Evolutionary conservation across 345 rosid genomes (phyloP), one percentile per base, ranked within the genome.

Genomic region (Nasturtium officinale): DNA sequence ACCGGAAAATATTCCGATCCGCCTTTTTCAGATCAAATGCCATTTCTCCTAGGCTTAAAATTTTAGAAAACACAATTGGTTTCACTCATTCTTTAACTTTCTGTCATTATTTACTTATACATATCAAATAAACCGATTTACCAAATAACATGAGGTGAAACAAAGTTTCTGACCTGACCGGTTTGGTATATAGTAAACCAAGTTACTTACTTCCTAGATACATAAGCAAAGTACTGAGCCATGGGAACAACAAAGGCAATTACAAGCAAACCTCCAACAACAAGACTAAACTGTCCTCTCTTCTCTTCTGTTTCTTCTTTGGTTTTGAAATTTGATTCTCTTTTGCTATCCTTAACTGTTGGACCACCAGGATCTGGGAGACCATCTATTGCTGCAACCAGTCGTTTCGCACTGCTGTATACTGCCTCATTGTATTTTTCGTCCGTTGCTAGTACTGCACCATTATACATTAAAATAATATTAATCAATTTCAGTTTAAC

Each of bases 311-410:
- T 95, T 83, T 95, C 99, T 82, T 91, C 90, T 86, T 77, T 85
- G 64, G 86, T 79, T 73, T 85, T 95, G 80, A 86, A 95, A 80
- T 95, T 95, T 32, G 99, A 90, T 67, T 95, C 99, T 61, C 96
- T 78, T 75, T 91, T 95, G 61, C 73, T 86, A 20, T 95, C 99
- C 73, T 87, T 81, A 43, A 80, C 45, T 21, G 61, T 18, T 15
- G 97, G 99, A 13, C 96, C 99, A 1, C 96, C 99, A 0, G 97
- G 86, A 74, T 95, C 99, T 2, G 99, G 99, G 18, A 88, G 89
- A 18, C 97, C 97, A 20, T 95, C 99, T 53, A 95, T 91, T 50
- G 97, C 96, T 16, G 97, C 93, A 25, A 86, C 96, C 74, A 95
- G 80, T 73, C 97, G 71, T 62, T 88, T 95, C 38, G 97, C 99